phyloP scores from a whole-genome alignment of 176 grass and related monocot genomes.

The Eleusine indica region DNA sequence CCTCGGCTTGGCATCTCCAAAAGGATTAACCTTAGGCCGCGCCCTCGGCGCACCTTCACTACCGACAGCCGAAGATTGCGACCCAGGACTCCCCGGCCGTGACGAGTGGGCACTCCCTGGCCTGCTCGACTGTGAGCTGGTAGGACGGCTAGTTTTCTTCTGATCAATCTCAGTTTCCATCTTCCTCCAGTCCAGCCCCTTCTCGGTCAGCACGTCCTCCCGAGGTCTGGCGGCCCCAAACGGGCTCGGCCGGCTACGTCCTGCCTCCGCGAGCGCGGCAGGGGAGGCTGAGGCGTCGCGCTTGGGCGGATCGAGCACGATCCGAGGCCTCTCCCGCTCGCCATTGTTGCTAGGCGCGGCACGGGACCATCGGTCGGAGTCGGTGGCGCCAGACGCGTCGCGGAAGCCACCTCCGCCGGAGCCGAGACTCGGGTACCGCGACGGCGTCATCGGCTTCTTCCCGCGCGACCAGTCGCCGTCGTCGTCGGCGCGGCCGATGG shows the following conservation, averaged over 20 bases:
- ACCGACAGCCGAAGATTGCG: constrained; percentile 30
- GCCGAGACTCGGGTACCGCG: constrained; percentile 55
- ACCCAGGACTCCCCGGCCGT: constrained; percentile 67
- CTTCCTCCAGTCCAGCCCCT: constrained; percentile 81
- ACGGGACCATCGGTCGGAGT: constrained; percentile 66
- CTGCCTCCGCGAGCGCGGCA: constrained; percentile 24
- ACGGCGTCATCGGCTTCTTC: constrained; percentile 53
- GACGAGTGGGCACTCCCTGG: constrained; percentile 69
- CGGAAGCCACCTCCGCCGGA: constrained; percentile 45
- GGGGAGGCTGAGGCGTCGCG: constrained; percentile 27
- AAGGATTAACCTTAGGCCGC: constrained; percentile 72
- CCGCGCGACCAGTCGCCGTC: constrained; percentile 65
- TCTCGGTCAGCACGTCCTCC: constrained; percentile 72
- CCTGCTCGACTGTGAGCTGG: constrained; percentile 79
- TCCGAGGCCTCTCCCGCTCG: constrained; percentile 56
- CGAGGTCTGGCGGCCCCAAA: constrained; percentile 71
- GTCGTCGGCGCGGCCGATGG: constrained; percentile 60
- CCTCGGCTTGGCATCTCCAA: constrained; percentile 73
- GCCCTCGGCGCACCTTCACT: constrained; percentile 29
- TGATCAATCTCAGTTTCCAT: constrained; percentile 64
- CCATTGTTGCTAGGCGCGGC: constrained; percentile 42
- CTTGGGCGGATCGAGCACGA: constrained; percentile 80
- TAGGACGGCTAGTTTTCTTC: constrained; percentile 74
- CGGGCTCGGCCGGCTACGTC: constrained; percentile 55
- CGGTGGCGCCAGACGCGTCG: constrained; percentile 50